phyloP scores from a whole-genome alignment of 306 rosid species.

The Sicyos edulis region DNA sequence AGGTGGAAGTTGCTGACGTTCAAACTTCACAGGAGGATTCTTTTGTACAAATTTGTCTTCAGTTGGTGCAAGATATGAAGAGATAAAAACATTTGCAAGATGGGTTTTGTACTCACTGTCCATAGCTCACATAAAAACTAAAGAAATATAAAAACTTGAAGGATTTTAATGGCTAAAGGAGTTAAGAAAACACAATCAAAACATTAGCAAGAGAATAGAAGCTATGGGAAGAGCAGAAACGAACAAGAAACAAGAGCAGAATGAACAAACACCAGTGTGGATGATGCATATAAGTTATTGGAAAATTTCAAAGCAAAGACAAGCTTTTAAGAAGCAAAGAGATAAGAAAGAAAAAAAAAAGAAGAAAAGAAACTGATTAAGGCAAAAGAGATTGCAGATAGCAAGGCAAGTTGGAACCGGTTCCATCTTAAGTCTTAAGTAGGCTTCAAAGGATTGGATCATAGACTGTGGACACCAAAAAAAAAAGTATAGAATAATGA shows the following conservation, averaged over 20 bases:
- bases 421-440: slow-evolving; percentile 11
- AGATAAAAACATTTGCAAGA: not conserved
- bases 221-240: not conserved
- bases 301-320: slow-evolving; percentile 9
- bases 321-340: no score
- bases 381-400: slow-evolving; percentile 9
- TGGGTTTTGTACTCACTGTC: slow-evolving; percentile 5
- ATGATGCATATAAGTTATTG: no score
- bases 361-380: slow-evolving; percentile 9
- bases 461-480: no score
- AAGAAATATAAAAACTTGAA: not conserved
- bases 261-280: slow-evolving; percentile 8
- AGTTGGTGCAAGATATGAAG: slow-evolving; percentile 7
- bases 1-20: slow-evolving; percentile 21
- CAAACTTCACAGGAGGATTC: slow-evolving; percentile 12
- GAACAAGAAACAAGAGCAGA: slow-evolving; percentile 11
- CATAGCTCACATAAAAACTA: not conserved
- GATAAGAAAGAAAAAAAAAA: no score
- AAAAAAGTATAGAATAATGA: not conserved
- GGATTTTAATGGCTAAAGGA: slow-evolving; percentile 5
- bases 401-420: not conserved
- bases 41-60: not conserved
- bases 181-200: not conserved
- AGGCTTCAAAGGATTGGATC: slow-evolving; percentile 9
- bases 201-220: not conserved